phyloP scores from a whole-genome alignment of 768 basidiomycete genomes.

The Suillus weaverae region DNA sequence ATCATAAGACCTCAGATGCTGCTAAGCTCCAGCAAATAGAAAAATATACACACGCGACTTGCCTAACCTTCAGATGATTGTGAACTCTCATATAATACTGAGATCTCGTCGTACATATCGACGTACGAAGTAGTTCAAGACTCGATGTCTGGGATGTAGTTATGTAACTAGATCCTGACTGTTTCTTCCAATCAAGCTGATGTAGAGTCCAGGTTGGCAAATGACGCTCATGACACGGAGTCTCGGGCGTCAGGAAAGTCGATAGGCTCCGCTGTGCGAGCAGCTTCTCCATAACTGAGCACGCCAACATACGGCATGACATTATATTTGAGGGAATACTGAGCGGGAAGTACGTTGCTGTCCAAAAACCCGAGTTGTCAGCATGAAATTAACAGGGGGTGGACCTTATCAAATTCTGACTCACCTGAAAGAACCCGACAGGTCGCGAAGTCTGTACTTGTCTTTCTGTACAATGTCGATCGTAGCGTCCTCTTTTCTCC shows the following conservation, averaged over 20 bases:
- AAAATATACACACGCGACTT: background rate
- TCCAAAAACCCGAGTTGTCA: constrained; percentile 18
- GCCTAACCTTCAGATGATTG: background rate
- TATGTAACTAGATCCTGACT: constrained; percentile 23
- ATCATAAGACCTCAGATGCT: background rate
- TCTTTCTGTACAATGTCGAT: constrained; percentile 64
- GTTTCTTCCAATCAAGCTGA: background rate
- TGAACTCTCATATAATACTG: background rate
- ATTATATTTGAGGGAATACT: constrained; percentile 82
- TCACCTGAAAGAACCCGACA: constrained; percentile 73
- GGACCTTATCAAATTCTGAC: constrained; percentile 30
- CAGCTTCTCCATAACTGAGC: constrained; percentile 76
- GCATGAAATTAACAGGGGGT: constrained; percentile 6
- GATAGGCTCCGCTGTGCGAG: constrained; percentile 41
- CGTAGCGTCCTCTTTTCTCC: constrained; percentile 72
- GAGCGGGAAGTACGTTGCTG: constrained; percentile 64
- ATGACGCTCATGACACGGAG: constrained; percentile 25
- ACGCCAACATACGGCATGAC: constrained; percentile 88
- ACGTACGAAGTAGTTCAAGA: constrained; percentile 7
- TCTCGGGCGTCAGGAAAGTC: constrained; percentile 34
- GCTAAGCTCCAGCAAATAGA: background rate
- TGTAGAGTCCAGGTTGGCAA: background rate
- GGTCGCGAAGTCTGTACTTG: constrained; percentile 82
- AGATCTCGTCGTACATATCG: constrained; percentile 2
- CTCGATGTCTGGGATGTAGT: constrained; percentile 9